These are phyloP conservation scores for Hypericum androsaemum DNA, from an alignment of 345 rosid species.

Conservation along the genomic window DNA sequence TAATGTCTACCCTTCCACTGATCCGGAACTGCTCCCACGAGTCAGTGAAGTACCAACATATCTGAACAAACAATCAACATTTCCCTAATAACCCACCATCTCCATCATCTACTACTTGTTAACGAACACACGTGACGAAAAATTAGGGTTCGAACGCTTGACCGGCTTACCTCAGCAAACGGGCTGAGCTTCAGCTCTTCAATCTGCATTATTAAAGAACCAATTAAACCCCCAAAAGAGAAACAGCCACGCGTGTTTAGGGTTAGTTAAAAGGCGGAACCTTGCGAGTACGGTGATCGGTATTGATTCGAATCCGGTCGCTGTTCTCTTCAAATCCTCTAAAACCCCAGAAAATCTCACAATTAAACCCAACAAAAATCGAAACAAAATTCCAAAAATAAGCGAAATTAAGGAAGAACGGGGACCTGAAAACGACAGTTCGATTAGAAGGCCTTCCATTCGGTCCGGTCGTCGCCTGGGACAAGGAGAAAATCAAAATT, in stretches of 20 bases:
- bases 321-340: slow-evolving; percentile 71
- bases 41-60: slow-evolving; percentile 83
- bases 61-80: slow-evolving; percentile 19
- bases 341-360: slow-evolving; percentile 1
- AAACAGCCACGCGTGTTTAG: background rate
- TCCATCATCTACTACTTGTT: too few species aligned
- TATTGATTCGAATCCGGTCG: slow-evolving; percentile 54
- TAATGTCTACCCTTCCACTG: slow-evolving; percentile 58
- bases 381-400: background rate
- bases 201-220: slow-evolving; percentile 34
- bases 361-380: slow-evolving; percentile 6
- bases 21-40: slow-evolving; percentile 95
- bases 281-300: slow-evolving; percentile 63
- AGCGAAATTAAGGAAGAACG: background rate
- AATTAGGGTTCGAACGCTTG: too few species aligned
- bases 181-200: slow-evolving; percentile 77
- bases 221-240: background rate
- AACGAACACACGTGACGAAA: too few species aligned
- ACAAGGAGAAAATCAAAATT: slow-evolving; percentile 1
- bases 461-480: slow-evolving; percentile 67
- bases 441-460: slow-evolving; percentile 83
- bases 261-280: slow-evolving; percentile 12
- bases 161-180: slow-evolving; percentile 60
- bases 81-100: background rate
- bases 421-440: slow-evolving; percentile 68